Conservation (phyloP, 2,329 filamentous ascomycete species). For the Microsporum canis region DNA sequence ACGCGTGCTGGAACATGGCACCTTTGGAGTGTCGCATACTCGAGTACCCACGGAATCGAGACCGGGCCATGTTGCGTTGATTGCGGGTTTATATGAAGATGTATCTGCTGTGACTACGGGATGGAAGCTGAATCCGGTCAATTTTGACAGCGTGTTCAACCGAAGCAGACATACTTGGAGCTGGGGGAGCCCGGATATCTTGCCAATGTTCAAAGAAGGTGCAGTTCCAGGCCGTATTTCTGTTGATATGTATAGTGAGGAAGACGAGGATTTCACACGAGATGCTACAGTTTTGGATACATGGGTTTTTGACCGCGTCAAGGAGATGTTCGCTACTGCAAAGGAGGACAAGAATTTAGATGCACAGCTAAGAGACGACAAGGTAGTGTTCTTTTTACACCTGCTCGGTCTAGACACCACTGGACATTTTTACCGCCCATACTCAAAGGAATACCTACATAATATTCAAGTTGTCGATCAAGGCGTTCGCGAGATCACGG, state of each 20-base stretch:
- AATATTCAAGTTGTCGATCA: conserved; percentile 92
- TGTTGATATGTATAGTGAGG: conserved; percentile 69
- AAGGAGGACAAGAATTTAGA: conserved; percentile 65
- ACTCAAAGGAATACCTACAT: conserved; percentile 86
- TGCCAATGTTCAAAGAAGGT: conserved; percentile 95
- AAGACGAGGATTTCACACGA: conserved; percentile 80
- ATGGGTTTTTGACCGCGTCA: conserved; percentile 95
- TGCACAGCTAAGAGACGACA: conserved; percentile 63
- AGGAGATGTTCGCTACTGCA: conserved; percentile 71
- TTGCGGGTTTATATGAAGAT: conserved; percentile 94
- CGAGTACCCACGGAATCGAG: conserved; percentile 93
- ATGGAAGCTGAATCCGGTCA: conserved; percentile 96
- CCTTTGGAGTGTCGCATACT: conserved; percentile 94
- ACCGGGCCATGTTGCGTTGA: conserved; percentile 90
- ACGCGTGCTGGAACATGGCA: conserved; percentile 75
- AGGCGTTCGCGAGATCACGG: conserved; percentile 72
- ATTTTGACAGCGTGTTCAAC: conserved; percentile 99
- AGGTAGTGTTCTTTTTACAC: conserved; percentile 89
- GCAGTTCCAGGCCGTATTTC: conserved; percentile 78
- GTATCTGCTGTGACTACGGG: conserved; percentile 94
- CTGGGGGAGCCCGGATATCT: conserved; percentile 95
- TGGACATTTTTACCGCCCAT: conserved; percentile 76
- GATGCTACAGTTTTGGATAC: conserved; percentile 71
- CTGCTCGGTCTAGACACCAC: conserved; percentile 83
- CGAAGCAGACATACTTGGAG: conserved; percentile 95